Evolutionary conservation across 139 green algal genomes (phyloP), one percentile per base, ranked within the genome.

Genomic region (Auxenochlorella pyrenoidosa): DNA sequence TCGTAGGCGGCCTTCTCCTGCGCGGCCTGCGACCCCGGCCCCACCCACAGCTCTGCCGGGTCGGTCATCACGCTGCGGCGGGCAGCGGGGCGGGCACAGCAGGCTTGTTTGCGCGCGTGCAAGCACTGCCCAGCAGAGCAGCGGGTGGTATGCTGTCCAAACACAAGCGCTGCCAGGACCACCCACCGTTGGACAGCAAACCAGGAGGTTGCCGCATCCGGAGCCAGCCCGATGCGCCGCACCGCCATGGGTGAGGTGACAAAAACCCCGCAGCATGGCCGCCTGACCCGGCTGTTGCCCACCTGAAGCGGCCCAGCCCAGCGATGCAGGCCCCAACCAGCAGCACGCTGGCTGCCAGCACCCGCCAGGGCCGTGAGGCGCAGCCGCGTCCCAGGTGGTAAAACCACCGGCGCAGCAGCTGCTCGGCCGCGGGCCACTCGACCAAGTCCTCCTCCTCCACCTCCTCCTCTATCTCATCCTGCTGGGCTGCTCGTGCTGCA

Each of bases 11-110:
- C 94, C 90, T 97, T 95, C 70, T 97, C 94, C 34, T 65, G 41
- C 0, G 92, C 90, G 44, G 94, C 94, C 85, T 92, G 88, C 73
- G 94, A 97, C 83, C 65, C 77, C 1, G 94, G 88, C 3, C 93
- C 91, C 43, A 98, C 96, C 96, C 96, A 98, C 41, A 98, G 90
- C 80, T 87, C 44, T 88, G 94, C 88, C 1, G 95, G 95, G 75
- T 94, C 77, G 0, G 89, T 95, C 44, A 93, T 85, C 47, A 96
- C 90, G 26, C 80, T 85, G 80, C 41, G 63, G 79, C 44, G 32
- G 30, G 15, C 15, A 63, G 3, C 15, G 18, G 54, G 18, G 54
- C 18, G 16, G 65, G 65, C 65, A 54, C 10, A 54, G 10, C 59
- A 68, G 59, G 59, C 24, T 32, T 18, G 21, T 5, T 68, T 28